Conservation (phyloP, 2,329 filamentous ascomycete genomes). For the Didymellaceae sp. region DNA sequence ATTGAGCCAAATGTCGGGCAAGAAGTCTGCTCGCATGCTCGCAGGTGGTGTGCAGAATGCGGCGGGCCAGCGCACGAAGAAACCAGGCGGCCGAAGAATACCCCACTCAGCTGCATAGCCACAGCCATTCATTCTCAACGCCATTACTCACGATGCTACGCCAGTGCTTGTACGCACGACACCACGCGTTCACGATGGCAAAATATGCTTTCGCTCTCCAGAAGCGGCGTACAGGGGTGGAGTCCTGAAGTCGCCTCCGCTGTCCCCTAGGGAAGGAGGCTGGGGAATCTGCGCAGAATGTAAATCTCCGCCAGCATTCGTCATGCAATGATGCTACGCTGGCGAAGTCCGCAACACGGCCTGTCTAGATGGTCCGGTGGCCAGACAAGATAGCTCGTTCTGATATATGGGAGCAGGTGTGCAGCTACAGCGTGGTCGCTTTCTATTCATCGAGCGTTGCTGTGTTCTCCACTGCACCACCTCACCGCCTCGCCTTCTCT, state of each 20-base stretch:
- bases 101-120: slow-evolving; percentile 23
- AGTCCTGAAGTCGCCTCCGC: slow-evolving; percentile 21
- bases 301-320: slow-evolving; percentile 28
- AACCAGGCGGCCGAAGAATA: slow-evolving; percentile 11
- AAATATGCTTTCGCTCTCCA: slow-evolving; percentile 18
- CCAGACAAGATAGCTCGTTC: slow-evolving; percentile 56
- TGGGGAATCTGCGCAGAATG: slow-evolving; percentile 32
- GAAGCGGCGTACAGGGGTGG: slow-evolving; percentile 15
- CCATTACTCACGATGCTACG: slow-evolving; percentile 19
- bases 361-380: slow-evolving; percentile 24
- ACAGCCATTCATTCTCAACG: slow-evolving; percentile 16
- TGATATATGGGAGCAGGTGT: slow-evolving; percentile 65
- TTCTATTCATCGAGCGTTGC: slow-evolving; percentile 38
- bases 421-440: slow-evolving; percentile 49
- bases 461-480: slow-evolving; percentile 32
- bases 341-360: slow-evolving; percentile 46
- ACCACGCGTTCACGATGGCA: slow-evolving; percentile 32
- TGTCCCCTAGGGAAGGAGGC: slow-evolving; percentile 30
- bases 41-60: slow-evolving; percentile 16
- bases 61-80: slow-evolving; percentile 7
- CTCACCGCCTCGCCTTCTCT: slow-evolving; percentile 42
- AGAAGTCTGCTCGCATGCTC: slow-evolving; percentile 15
- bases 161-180: slow-evolving; percentile 22
- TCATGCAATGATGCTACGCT: slow-evolving; percentile 37
- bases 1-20: slow-evolving; percentile 10